A percentile compares a stretch with the other conserved stretches of the same genome.
phyloP scores from a whole-genome alignment of 2,329 filamentous ascomycete genomes.

The Leptographium galeiforme region DNA sequence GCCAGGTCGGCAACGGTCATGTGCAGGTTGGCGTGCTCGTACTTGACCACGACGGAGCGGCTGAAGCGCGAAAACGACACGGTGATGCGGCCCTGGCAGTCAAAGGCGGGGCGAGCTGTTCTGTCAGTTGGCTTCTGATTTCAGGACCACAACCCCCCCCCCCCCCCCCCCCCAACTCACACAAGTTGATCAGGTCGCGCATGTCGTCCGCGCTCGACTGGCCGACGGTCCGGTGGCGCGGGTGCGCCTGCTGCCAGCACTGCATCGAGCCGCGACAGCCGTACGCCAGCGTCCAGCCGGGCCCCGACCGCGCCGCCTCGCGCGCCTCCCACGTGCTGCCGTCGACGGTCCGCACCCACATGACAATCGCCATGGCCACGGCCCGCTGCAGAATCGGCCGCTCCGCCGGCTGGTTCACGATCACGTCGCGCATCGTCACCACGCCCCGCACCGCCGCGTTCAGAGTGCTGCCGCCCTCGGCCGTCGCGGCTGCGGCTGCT shows the following conservation, averaged over 20 bases:
- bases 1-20: slow-evolving; percentile 38
- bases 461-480: slow-evolving; percentile 15
- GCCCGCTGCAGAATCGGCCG: slow-evolving; percentile 34
- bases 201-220: slow-evolving; percentile 34
- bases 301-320: slow-evolving; percentile 27
- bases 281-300: slow-evolving; percentile 42
- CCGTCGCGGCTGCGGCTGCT: background rate
- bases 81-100: slow-evolving; percentile 38
- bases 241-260: slow-evolving; percentile 34
- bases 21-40: slow-evolving; percentile 44
- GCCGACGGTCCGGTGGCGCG: slow-evolving; percentile 27
- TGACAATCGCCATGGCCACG: slow-evolving; percentile 35
- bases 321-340: slow-evolving; percentile 34
- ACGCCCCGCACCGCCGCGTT: slow-evolving; percentile 11
- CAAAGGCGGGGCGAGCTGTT: slow-evolving; percentile 42
- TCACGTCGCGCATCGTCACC: background rate
- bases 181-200: slow-evolving; percentile 28
- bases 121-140: slow-evolving; percentile 1
- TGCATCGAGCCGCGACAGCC: slow-evolving; percentile 38
- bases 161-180: slow-evolving; percentile 19
- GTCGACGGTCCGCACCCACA: slow-evolving; percentile 29
- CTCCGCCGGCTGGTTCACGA: slow-evolving; percentile 32
- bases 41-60: slow-evolving; percentile 36
- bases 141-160: no score
- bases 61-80: slow-evolving; percentile 35